Percentiles rank a stretch among this genome's conserved stretches.
Evolutionary conservation across 345 rosid species (phyloP).

Genomic region (Gossypium sturtianum): DNA sequence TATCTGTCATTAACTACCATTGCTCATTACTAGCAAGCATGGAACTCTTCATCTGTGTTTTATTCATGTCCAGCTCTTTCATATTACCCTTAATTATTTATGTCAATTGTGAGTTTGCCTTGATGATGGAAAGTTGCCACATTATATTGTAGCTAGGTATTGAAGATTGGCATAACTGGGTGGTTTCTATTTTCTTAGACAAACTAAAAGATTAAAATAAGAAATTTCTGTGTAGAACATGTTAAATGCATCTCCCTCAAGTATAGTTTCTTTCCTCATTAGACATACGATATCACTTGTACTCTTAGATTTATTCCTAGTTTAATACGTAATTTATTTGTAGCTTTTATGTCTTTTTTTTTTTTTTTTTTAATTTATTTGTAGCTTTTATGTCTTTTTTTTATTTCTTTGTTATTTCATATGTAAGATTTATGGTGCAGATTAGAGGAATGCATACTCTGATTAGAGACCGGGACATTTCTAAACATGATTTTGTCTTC

Average conservation of each 20-base stretch:
- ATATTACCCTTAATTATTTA: background rate
- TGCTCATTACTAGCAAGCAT: background rate
- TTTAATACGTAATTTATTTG: background rate
- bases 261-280: background rate
- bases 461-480: slow-evolving; percentile 87
- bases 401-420: slow-evolving; percentile 11
- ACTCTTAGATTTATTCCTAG: background rate
- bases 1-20: background rate
- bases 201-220: too few species aligned
- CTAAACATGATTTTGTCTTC: slow-evolving; percentile 96
- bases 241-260: background rate
- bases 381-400: background rate
- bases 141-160: background rate
- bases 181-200: background rate
- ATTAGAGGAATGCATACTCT: slow-evolving; percentile 99
- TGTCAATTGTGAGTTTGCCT: background rate
- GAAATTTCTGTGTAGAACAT: background rate
- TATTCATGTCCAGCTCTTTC: background rate
- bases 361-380: background rate
- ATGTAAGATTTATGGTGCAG: slow-evolving; percentile 35
- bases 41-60: slow-evolving; percentile 3
- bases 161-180: background rate
- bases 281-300: background rate
- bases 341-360: background rate
- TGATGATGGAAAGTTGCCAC: background rate